A percentile compares a stretch with the other conserved stretches of the same genome.
phyloP scores from a whole-genome alignment of 768 basidiomycete species.

The Xerocomellus intermedius region DNA sequence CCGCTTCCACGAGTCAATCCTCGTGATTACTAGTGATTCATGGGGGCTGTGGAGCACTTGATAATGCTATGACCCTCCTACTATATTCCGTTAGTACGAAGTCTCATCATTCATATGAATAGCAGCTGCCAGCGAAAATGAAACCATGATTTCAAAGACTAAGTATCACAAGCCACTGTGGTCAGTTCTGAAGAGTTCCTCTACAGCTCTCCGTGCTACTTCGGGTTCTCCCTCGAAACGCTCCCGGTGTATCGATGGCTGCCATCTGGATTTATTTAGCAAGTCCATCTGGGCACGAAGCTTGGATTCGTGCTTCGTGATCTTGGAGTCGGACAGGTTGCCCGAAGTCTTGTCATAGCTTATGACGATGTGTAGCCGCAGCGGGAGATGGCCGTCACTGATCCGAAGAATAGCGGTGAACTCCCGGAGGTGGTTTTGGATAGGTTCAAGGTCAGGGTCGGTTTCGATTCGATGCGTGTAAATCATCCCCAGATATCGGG shows the following conservation, averaged over 20 bases:
- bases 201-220: slow-evolving; percentile 13
- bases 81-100: not conserved
- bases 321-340: not conserved
- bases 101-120: not conserved
- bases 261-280: not conserved
- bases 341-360: slow-evolving; percentile 14
- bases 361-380: slow-evolving; percentile 5
- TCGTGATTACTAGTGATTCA: not conserved
- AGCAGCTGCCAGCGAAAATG: not conserved
- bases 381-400: not conserved
- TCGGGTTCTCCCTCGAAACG: slow-evolving; percentile 12
- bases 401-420: not conserved
- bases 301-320: not conserved
- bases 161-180: not conserved
- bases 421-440: slow-evolving; percentile 6
- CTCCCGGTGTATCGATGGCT: not conserved
- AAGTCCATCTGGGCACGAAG: not conserved
- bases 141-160: not conserved
- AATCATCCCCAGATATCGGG: slow-evolving; percentile 11
- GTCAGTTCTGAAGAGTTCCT: slow-evolving; percentile 3
- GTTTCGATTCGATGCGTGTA: slow-evolving; percentile 22
- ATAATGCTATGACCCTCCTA: not conserved
- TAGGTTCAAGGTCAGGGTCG: slow-evolving; percentile 4
- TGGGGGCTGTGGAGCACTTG: no score
- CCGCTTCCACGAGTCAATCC: not conserved